Evolutionary conservation across 176 grass and related monocot genomes (phyloP).

Genomic region (Carex cristatella): DNA sequence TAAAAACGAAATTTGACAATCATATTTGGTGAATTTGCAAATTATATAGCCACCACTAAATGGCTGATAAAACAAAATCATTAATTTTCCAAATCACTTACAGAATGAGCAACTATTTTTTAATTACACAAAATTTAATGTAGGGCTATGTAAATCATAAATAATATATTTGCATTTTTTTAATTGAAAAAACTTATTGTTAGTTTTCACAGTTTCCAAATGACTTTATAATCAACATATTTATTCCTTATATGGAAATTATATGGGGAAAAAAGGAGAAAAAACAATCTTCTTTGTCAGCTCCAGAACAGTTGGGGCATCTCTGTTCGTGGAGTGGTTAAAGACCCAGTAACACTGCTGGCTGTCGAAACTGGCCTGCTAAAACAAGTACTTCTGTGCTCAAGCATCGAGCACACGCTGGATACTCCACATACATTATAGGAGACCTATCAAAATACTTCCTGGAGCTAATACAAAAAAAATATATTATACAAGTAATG

Average conservation of each 20-base stretch:
- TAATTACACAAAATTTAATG: no score
- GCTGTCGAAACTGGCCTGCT: constrained; percentile 49
- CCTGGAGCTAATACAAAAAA: background rate
- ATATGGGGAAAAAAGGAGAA: background rate
- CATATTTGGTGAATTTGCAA: background rate
- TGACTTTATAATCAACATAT: background rate
- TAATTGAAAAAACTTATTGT: background rate
- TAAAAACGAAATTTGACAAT: background rate
- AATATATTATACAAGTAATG: background rate
- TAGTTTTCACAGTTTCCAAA: background rate
- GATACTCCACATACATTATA: constrained; percentile 53
- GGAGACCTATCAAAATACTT: background rate
- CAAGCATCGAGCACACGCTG: constrained; percentile 88
- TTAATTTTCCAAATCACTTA: background rate
- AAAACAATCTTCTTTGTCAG: constrained; percentile 56
- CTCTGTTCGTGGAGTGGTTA: constrained; percentile 67
- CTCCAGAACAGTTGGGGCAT: constrained; percentile 91
- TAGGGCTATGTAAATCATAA: background rate
- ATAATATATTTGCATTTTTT: background rate
- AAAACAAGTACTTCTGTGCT: constrained; percentile 75
- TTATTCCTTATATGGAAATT: background rate
- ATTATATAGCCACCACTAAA: background rate
- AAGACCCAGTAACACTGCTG: constrained; percentile 45
- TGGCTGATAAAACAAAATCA: background rate
- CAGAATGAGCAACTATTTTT: background rate